These are phyloP conservation scores for Adansonia grandidieri DNA, from an alignment of 441 rosid genomes.

Conservation along the genomic window DNA sequence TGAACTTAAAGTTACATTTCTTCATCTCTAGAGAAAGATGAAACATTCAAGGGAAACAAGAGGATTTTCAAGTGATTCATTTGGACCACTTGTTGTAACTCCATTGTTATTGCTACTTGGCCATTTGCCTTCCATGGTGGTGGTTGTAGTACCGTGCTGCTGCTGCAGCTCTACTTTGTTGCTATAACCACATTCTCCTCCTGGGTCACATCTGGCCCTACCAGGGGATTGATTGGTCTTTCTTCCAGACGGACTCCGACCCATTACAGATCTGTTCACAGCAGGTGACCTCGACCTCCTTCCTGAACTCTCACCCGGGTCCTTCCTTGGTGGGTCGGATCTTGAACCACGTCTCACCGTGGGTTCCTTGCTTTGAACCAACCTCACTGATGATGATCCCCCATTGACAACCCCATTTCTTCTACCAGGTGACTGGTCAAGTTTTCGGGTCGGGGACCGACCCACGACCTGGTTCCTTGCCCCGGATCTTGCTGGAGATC, in stretches of 20 bases:
- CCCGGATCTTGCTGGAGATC: slow-evolving; percentile 55
- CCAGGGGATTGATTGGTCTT: slow-evolving; percentile 63
- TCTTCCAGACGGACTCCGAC: slow-evolving; percentile 52
- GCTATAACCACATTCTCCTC: slow-evolving; percentile 21
- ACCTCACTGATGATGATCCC: slow-evolving; percentile 31
- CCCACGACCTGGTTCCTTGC: slow-evolving; percentile 42
- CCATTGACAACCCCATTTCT: slow-evolving; percentile 21
- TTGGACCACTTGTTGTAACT: slow-evolving; percentile 28
- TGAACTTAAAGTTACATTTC: not conserved
- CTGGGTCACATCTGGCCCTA: slow-evolving; percentile 48
- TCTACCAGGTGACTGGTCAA: slow-evolving; percentile 56
- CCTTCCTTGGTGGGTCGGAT: slow-evolving; percentile 42
- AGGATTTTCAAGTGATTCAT: slow-evolving; percentile 78
- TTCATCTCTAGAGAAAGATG: slow-evolving; percentile 60
- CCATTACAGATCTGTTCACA: slow-evolving; percentile 50
- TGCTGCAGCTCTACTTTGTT: slow-evolving; percentile 20
- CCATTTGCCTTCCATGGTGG: slow-evolving; percentile 32
- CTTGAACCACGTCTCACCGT: slow-evolving; percentile 33
- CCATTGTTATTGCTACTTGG: slow-evolving; percentile 20
- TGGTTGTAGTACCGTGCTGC: not conserved
- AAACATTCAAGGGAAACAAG: slow-evolving; percentile 89
- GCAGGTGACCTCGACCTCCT: slow-evolving; percentile 84
- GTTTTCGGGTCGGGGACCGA: slow-evolving; percentile 51
- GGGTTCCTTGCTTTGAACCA: slow-evolving; percentile 43
- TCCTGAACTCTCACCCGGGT: slow-evolving; percentile 66